phyloP scores from a whole-genome alignment of 1,284 basidiomycete species.

The Ganoderma leucocontextum region DNA sequence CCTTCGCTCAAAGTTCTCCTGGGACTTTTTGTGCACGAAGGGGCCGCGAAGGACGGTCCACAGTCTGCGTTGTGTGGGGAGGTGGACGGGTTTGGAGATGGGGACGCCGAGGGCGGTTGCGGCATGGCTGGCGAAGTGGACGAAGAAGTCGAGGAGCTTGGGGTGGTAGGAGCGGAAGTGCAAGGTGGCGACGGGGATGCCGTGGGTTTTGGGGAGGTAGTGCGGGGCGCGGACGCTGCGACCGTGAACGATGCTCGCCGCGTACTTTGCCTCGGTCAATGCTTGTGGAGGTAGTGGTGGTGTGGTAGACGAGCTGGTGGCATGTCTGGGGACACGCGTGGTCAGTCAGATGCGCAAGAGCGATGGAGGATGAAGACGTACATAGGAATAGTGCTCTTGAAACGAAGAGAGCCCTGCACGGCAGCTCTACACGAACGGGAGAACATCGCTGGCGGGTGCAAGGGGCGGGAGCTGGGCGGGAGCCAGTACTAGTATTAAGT shows the following conservation, averaged over 20 bases:
- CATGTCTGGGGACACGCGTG: slow-evolving; percentile 6
- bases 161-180: slow-evolving; percentile 85
- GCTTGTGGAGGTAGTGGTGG: not conserved
- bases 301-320: slow-evolving; percentile 15
- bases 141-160: slow-evolving; percentile 78
- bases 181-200: slow-evolving; percentile 84
- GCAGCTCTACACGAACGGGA: slow-evolving; percentile 21
- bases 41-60: slow-evolving; percentile 91
- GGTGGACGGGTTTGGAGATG: slow-evolving; percentile 68
- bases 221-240: slow-evolving; percentile 61
- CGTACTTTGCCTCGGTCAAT: slow-evolving; percentile 32
- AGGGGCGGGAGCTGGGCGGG: not conserved
- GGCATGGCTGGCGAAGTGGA: slow-evolving; percentile 86
- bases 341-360: not conserved
- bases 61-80: slow-evolving; percentile 83
- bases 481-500: no score
- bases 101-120: slow-evolving; percentile 89
- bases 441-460: slow-evolving; percentile 20
- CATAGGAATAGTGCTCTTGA: slow-evolving; percentile 21
- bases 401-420: slow-evolving; percentile 20
- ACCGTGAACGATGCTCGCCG: slow-evolving; percentile 62
- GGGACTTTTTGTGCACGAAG: slow-evolving; percentile 94
- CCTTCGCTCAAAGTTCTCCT: slow-evolving; percentile 94
- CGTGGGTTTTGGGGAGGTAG: slow-evolving; percentile 70
- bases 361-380: slow-evolving; percentile 10